Evolutionary conservation across 2,329 filamentous ascomycete species (phyloP).

Genomic region (Calonectria hawksworthii): DNA sequence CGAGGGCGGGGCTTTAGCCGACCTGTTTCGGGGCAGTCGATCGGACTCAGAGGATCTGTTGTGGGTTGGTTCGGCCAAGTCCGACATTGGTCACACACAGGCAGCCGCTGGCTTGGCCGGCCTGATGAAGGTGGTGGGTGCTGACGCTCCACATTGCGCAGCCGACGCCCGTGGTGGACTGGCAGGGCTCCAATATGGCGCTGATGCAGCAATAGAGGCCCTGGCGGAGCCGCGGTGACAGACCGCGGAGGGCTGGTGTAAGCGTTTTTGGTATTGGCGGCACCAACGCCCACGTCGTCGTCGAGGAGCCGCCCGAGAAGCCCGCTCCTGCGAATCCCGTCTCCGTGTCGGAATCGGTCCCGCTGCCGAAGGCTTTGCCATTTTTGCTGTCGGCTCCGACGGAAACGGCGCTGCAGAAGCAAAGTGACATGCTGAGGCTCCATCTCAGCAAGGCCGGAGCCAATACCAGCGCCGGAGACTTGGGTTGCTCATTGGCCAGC

Average conservation of each 20-base stretch:
- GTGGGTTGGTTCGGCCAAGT: neutral
- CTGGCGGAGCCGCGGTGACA: neutral
- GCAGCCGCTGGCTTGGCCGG: neutral
- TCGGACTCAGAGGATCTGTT: neutral
- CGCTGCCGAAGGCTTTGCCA: neutral
- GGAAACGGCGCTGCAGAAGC: neutral
- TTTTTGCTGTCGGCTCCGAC: neutral
- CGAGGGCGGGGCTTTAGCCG: neutral
- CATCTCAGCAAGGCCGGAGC: neutral
- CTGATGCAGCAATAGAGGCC: neutral
- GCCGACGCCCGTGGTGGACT: neutral
- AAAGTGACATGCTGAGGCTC: neutral
- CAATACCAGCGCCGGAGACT: neutral
- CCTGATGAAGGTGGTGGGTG: neutral
- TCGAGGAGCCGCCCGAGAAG: neutral
- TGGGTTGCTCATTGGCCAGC: neutral
- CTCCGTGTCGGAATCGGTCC: neutral
- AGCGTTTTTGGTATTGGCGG: neutral
- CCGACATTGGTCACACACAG: neutral
- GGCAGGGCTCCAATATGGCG: neutral
- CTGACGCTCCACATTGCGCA: neutral
- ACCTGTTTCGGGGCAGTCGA: neutral
- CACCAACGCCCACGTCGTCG: neutral
- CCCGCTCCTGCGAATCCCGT: neutral
- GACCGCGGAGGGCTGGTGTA: neutral